Conservation (phyloP, 768 basidiomycete genomes). For the Lentinula lateritia region DNA sequence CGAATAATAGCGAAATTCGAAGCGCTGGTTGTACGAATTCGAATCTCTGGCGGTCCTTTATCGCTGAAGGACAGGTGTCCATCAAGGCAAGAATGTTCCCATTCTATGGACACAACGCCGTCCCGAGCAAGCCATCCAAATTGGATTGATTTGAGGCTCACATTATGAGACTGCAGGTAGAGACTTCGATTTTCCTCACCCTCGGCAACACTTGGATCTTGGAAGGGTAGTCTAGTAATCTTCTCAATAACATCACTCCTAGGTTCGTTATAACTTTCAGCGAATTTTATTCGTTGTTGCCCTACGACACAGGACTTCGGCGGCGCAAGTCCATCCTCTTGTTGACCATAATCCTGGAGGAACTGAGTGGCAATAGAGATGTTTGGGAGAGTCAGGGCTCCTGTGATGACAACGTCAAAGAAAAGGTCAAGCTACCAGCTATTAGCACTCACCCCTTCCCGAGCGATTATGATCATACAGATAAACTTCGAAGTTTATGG, state of each 20-base stretch:
- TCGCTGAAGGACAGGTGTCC: background rate
- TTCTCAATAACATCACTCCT: constrained; percentile 31
- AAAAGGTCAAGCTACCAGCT: constrained; percentile 20
- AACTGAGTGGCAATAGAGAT: constrained; percentile 33
- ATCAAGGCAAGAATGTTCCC: constrained; percentile 29
- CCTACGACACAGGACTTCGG: constrained; percentile 1
- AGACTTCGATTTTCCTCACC: constrained; percentile 16
- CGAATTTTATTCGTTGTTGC: constrained; percentile 26
- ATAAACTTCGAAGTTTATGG: constrained; percentile 51
- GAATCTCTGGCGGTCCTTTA: background rate
- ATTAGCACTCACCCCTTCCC: constrained; percentile 14
- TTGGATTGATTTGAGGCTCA: constrained; percentile 37
- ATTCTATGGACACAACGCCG: constrained; percentile 51
- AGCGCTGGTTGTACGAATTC: no score
- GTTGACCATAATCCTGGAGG: constrained; percentile 33
- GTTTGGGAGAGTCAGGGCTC: constrained; percentile 43
- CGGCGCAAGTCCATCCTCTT: background rate
- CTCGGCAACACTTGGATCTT: constrained; percentile 31
- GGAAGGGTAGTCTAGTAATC: constrained; percentile 32
- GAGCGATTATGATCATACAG: constrained; percentile 33
- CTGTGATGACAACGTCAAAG: constrained; percentile 11
- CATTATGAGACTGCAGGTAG: constrained; percentile 21
- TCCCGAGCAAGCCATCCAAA: constrained; percentile 65
- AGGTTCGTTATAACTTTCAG: constrained; percentile 19
- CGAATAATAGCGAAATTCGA: background rate